These are phyloP conservation scores for Chlorociboria aeruginascens DNA, from an alignment of 495 filamentous ascomycete species.

Conservation along the genomic window DNA sequence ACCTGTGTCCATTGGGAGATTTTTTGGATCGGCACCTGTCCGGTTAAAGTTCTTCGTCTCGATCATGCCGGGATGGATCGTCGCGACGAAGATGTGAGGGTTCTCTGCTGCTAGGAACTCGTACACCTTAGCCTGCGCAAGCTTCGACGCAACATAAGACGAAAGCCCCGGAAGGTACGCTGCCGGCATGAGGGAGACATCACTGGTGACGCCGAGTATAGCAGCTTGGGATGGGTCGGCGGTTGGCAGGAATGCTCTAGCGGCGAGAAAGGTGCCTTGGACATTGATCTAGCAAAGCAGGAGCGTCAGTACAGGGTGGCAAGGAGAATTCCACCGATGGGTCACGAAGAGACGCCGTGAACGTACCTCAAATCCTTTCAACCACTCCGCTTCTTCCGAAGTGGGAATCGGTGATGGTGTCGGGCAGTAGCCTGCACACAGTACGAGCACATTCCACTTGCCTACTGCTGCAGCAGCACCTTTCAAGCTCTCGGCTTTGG, in stretches of 20 bases:
- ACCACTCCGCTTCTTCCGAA: not conserved
- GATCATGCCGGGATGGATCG: slow-evolving; percentile 31
- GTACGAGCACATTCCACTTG: not conserved
- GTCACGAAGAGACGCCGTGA: not conserved
- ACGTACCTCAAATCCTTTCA: not conserved
- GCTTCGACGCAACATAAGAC: slow-evolving; percentile 28
- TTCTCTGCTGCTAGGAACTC: slow-evolving; percentile 31
- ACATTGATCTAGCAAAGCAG: slow-evolving; percentile 31
- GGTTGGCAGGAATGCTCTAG: slow-evolving; percentile 27
- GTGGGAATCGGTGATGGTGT: not conserved
- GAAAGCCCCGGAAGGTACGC: slow-evolving; percentile 19
- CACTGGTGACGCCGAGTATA: slow-evolving; percentile 23
- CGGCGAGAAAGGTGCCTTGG: slow-evolving; percentile 24
- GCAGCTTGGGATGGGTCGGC: slow-evolving; percentile 22
- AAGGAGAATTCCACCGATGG: no score
- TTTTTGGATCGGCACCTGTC: slow-evolving; percentile 15
- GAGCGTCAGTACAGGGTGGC: not conserved
- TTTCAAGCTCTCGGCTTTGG: not conserved
- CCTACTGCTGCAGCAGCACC: not conserved
- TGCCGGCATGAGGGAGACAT: slow-evolving; percentile 14
- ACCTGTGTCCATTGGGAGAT: slow-evolving; percentile 25
- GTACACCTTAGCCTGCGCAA: slow-evolving; percentile 25
- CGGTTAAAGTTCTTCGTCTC: slow-evolving; percentile 24
- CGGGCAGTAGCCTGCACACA: not conserved
- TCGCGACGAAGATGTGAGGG: slow-evolving; percentile 24